Conservation (phyloP, 1,284 basidiomycete genomes). For the Xerocomus nothofagi region DNA sequence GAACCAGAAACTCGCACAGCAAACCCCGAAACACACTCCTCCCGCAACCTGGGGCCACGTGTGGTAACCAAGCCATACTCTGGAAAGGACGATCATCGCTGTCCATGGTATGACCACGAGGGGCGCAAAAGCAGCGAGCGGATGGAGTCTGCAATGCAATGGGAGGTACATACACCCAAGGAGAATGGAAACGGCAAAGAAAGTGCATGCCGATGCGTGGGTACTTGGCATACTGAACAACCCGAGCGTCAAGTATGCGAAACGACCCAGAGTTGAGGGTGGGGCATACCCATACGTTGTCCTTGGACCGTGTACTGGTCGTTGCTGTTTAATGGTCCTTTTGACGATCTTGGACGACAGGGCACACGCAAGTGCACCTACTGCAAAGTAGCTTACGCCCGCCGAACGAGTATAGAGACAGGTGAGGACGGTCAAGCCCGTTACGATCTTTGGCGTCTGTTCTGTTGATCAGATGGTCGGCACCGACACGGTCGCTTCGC, state of each 20-base stretch:
- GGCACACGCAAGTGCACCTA: conserved; percentile 63
- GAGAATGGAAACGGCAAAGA: conserved; percentile 66
- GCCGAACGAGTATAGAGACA: conserved; percentile 69
- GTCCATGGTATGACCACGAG: conserved; percentile 57
- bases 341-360: conserved; percentile 72
- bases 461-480: conserved; percentile 8
- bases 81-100: conserved; percentile 57
- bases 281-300: conserved; percentile 61
- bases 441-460: conserved; percentile 46
- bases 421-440: conserved; percentile 51
- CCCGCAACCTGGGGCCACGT: conserved; percentile 71
- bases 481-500: background rate
- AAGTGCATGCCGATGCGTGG: conserved; percentile 77
- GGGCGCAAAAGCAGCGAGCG: conserved; percentile 40
- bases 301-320: conserved; percentile 59
- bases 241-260: conserved; percentile 12
- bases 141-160: conserved; percentile 45
- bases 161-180: conserved; percentile 60
- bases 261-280: conserved; percentile 8
- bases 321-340: conserved; percentile 63
- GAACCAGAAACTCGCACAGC: conserved; percentile 63
- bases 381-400: conserved; percentile 66
- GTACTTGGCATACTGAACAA: conserved; percentile 83
- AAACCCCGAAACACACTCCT: conserved; percentile 62
- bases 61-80: conserved; percentile 83